Percentiles rank a stretch among this genome's conserved stretches.
phyloP scores from a whole-genome alignment of 2,329 filamentous ascomycete genomes.

The Pseudocercospora ulei region DNA sequence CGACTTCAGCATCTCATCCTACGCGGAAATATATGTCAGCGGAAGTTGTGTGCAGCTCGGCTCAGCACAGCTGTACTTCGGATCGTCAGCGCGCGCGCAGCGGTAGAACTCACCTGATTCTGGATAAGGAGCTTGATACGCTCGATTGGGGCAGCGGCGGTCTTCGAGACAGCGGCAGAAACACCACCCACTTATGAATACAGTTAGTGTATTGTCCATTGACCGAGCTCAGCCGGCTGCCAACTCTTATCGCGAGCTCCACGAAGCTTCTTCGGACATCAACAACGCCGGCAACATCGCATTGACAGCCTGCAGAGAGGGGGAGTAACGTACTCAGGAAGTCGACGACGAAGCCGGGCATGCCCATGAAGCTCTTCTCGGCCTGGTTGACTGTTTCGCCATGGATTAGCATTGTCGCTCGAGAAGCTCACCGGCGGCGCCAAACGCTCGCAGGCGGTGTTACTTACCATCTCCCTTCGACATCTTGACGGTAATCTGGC shows the following conservation, averaged over 20 bases:
- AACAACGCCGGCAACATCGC: constrained; percentile 7
- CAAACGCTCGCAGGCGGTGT: constrained; percentile 9
- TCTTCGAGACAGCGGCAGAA: constrained; percentile 99
- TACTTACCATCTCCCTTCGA: constrained; percentile 24
- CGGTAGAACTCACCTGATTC: constrained; percentile 74
- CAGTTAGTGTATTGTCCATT: constrained; percentile 36
- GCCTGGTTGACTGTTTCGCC: constrained; percentile 15
- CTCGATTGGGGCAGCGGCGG: constrained; percentile 98
- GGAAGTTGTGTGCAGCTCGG: constrained; percentile 1
- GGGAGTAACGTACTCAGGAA: constrained; percentile 79
- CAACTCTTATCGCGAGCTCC: constrained; percentile 30
- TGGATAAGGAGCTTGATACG: constrained; percentile 99
- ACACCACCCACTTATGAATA: constrained; percentile 85
- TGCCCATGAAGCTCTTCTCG: constrained; percentile 28
- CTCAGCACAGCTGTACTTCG: constrained; percentile 10
- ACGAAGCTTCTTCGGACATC: constrained; percentile 18
- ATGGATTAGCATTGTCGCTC: constrained; percentile 11
- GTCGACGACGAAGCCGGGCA: constrained; percentile 78
- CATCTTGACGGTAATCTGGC: constrained; percentile 26
- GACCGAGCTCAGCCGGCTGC: constrained; percentile 13
- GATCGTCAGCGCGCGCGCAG: constrained; percentile 2
- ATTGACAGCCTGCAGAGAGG: constrained; percentile 5
- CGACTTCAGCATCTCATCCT: constrained; percentile 99
- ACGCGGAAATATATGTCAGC: constrained; percentile 18
- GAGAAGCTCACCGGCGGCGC: constrained; percentile 11